Conservation (phyloP, 2,329 filamentous ascomycete species). For the Tolypocladium paradoxum region DNA sequence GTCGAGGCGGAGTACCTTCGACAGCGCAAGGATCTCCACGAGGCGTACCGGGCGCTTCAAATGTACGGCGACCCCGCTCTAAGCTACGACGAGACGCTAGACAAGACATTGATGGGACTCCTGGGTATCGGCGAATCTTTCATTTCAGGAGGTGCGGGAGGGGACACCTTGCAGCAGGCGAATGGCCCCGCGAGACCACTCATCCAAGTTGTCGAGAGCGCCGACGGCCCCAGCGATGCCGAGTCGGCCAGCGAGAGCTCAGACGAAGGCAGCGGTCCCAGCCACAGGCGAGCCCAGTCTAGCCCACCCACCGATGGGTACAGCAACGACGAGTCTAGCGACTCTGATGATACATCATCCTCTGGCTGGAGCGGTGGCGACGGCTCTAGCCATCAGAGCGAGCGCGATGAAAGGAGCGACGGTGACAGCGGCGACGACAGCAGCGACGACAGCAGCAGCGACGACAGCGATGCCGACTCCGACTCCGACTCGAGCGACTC, state of each 20-base stretch:
- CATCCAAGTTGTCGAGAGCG: slow-evolving; percentile 13
- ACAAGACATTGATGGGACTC: slow-evolving; percentile 12
- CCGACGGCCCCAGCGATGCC: not conserved
- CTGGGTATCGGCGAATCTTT: slow-evolving; percentile 2
- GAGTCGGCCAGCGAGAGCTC: not conserved
- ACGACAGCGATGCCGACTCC: slow-evolving; percentile 7
- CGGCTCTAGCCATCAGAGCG: not conserved
- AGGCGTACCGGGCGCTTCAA: slow-evolving; percentile 25
- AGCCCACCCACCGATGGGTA: too few relatives aligned
- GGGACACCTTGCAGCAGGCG: not conserved
- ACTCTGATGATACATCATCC: not conserved
- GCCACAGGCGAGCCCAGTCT: not conserved
- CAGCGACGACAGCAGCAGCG: slow-evolving; percentile 6
- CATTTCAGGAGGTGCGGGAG: not conserved
- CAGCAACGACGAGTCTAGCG: not conserved
- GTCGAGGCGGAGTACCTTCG: slow-evolving; percentile 25
- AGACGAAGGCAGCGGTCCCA: not conserved
- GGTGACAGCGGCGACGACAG: not conserved
- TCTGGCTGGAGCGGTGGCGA: not conserved
- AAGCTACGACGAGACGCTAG: slow-evolving; percentile 22
- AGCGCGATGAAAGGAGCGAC: not conserved
- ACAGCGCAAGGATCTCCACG: slow-evolving; percentile 22
- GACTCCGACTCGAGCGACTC: slow-evolving; percentile 12
- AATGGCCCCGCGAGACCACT: slow-evolving; percentile 12
- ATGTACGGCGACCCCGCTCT: slow-evolving; percentile 19